phyloP scores from a whole-genome alignment of 768 basidiomycete genomes.

The Fomitopsis pulvina region DNA sequence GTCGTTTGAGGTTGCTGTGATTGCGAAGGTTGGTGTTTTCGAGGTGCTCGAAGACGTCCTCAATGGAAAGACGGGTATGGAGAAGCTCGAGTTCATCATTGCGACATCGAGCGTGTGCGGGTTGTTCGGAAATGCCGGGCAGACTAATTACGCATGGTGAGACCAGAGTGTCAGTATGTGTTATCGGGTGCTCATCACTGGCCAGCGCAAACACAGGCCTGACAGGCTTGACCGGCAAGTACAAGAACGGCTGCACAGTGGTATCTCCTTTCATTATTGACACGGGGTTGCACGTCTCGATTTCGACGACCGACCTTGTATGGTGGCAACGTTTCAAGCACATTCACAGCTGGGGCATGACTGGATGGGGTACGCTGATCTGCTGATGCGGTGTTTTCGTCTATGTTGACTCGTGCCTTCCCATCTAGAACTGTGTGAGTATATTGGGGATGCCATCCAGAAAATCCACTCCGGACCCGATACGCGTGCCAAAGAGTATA shows the following conservation, averaged over 20 bases:
- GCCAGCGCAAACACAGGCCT: slow-evolving; percentile 3
- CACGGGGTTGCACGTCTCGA: neutral
- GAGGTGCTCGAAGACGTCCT: slow-evolving; percentile 2
- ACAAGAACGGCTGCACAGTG: slow-evolving; percentile 2
- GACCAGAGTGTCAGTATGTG: slow-evolving; percentile 2
- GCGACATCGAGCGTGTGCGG: slow-evolving; percentile 16
- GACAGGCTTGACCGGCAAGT: slow-evolving; percentile 1
- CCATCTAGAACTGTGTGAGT: slow-evolving; percentile 22
- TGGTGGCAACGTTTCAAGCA: neutral
- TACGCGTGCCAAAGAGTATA: slow-evolving; percentile 16
- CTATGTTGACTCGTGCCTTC: neutral
- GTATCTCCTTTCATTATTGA: slow-evolving; percentile 7
- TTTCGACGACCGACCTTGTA: neutral
- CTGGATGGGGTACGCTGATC: slow-evolving; percentile 5
- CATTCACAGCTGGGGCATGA: slow-evolving; percentile 9
- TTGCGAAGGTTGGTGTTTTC: slow-evolving; percentile 9
- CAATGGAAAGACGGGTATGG: neutral
- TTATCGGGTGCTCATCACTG: neutral
- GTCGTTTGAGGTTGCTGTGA: slow-evolving; percentile 4
- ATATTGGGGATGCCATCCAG: slow-evolving; percentile 27
- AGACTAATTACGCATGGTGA: slow-evolving; percentile 14
- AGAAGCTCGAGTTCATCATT: slow-evolving; percentile 13
- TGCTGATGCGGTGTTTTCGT: no score
- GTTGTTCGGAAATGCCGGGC: slow-evolving; percentile 11
- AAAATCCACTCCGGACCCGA: slow-evolving; percentile 19